Base-by-base conservation (phyloP, 2,329 filamentous ascomycete species). In the Penicillium crustosum region DNA sequence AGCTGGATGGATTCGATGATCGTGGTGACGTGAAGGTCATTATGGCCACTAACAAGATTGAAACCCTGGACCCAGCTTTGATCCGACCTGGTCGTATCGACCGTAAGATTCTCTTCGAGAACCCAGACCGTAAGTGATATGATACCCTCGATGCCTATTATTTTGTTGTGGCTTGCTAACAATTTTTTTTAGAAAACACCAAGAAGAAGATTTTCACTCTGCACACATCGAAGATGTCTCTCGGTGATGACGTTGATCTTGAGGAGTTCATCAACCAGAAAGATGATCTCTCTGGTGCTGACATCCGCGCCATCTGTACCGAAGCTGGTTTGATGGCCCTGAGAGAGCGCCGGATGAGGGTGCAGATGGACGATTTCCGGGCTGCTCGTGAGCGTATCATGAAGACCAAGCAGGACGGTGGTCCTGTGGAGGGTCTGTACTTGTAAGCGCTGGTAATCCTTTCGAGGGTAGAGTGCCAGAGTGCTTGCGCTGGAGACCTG, bases 41-140 rank as follows among this genome's bases (percentile, higher is more conserved):
- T 76, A 97, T 99, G 93, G 95, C 94, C 13, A 99, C 94, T 66
- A 99, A 99, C 87, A 99, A 99, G 86, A 99, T 99, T 67, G 95
- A 99, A 67, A 96, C 91, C 4, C 83, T 99, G 29, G 95, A 99
- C 72, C 94, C 94, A 55, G 94, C 94, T 19, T 83, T 99, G 67
- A 99, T 99, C 73, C 89, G 94, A 66, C 94, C 94, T 44, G 94
- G 94, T 63, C 93, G 94, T 83, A 99, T 99, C 76, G 94, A 99
- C 77, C 89, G 94, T 69, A 99, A 99, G 85, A 99, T 99, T 74
- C 79, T 89, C 63, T 89, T 89, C 63, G 86, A 89, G 77, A 89
- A 87, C 69, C 86, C 86, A 25, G 86, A 89, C 67, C 86, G 83
- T 86, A 76, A 77, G 83, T 78, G 9, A 17, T 41, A 45, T 78